Conservation (phyloP, 371 early-diverging fungal genomes). For the Actinomortierella ambigua region DNA sequence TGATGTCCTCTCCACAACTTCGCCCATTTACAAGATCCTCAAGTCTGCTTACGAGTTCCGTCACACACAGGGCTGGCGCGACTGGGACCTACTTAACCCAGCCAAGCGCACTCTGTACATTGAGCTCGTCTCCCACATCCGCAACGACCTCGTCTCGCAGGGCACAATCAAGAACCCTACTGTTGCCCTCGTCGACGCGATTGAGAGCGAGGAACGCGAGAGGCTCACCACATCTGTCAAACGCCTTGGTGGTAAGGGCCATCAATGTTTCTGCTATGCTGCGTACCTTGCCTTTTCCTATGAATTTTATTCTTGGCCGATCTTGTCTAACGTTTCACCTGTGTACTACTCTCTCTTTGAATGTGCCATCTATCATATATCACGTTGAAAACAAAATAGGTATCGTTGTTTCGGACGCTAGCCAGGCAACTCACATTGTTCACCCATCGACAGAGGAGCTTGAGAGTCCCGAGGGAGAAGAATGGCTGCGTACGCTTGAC, state of each 20-base stretch:
- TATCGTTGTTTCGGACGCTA: conserved; percentile 44
- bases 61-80: conserved; percentile 49
- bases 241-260: conserved; percentile 54
- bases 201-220: conserved; percentile 49
- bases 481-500: conserved; percentile 78
- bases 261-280: too few species aligned
- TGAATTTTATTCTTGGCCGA: too few species aligned
- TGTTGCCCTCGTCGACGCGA: conserved; percentile 56
- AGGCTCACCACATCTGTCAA: conserved; percentile 47
- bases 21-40: conserved; percentile 58
- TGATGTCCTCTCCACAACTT: conserved; percentile 39
- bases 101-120: conserved; percentile 49
- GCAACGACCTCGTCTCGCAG: conserved; percentile 43
- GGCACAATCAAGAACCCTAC: conserved; percentile 49
- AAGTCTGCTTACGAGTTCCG: conserved; percentile 59
- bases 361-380: background rate
- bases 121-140: conserved; percentile 55
- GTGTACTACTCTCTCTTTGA: conserved; percentile 1
- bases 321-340: background rate
- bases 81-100: conserved; percentile 62
- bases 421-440: conserved; percentile 70
- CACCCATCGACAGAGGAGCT: conserved; percentile 47
- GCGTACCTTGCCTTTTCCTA: too few species aligned
- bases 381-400: conserved; percentile 35
- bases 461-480: conserved; percentile 58